Evolutionary conservation across 2,329 filamentous ascomycete genomes (phyloP).

Genomic region (Trichoderma sp.): DNA sequence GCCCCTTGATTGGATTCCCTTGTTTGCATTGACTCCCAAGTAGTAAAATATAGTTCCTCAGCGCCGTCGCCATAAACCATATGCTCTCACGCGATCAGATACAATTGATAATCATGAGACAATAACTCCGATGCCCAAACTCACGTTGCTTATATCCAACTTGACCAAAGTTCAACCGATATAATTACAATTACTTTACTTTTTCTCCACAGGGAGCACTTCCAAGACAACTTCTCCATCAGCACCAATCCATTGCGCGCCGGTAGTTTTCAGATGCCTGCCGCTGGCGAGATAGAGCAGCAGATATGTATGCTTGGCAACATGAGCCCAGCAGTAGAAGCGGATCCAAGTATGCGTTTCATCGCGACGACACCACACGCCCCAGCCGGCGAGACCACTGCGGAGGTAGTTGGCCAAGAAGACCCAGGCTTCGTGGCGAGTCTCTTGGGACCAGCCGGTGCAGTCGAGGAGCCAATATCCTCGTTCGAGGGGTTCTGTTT

Average conservation of each 20-base stretch:
- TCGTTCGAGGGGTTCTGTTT: conserved; percentile 59
- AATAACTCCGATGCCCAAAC: background rate
- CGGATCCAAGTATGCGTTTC: conserved; percentile 49
- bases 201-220: conserved; percentile 31
- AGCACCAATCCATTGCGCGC: conserved; percentile 65
- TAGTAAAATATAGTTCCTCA: background rate
- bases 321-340: conserved; percentile 75
- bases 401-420: conserved; percentile 60
- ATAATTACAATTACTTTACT: background rate
- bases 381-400: conserved; percentile 63
- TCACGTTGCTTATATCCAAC: background rate
- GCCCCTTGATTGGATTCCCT: background rate
- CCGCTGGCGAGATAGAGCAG: conserved; percentile 71
- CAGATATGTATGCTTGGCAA: conserved; percentile 71
- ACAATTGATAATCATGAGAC: background rate
- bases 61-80: background rate
- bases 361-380: conserved; percentile 55
- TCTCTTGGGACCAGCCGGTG: conserved; percentile 47
- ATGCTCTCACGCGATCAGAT: background rate
- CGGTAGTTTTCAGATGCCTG: conserved; percentile 56
- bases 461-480: conserved; percentile 74
- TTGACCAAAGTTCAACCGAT: background rate
- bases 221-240: conserved; percentile 53
- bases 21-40: background rate
- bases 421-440: conserved; percentile 58